Conservation (phyloP, 75 land plant genomes). For the Azolla pinnata region DNA sequence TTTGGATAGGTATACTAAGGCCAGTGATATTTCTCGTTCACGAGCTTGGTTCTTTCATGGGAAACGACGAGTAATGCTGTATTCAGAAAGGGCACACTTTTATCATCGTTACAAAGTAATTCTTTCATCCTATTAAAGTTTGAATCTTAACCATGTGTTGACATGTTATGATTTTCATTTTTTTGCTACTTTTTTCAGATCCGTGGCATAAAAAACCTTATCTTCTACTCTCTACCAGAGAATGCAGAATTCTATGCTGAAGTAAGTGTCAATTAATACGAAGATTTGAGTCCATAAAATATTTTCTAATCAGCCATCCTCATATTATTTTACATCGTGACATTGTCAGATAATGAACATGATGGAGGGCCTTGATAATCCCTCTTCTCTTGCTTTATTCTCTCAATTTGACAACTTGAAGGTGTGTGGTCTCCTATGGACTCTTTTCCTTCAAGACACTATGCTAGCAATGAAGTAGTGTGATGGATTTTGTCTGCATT, state of each 20-base stretch:
- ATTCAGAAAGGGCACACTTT: constrained; percentile 89
- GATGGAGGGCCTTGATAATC: constrained; percentile 53
- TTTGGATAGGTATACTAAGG: constrained; percentile 55
- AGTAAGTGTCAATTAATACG: constrained; percentile 27
- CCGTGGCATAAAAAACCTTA: constrained; percentile 67
- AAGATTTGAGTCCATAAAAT: not conserved
- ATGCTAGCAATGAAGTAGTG: not conserved
- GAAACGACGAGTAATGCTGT: constrained; percentile 66
- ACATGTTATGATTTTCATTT: too few relatives aligned
- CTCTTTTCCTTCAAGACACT: too few relatives aligned
- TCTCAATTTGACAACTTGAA: constrained; percentile 66
- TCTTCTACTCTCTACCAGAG: constrained; percentile 88
- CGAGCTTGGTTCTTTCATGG: constrained; percentile 79
- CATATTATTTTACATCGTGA: not conserved
- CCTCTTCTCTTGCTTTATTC: constrained; percentile 54
- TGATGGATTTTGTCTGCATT: not conserved
- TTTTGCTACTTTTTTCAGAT: constrained; percentile 40
- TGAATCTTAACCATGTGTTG: too few relatives aligned
- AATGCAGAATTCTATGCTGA: constrained; percentile 85
- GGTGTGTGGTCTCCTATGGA: constrained; percentile 25
- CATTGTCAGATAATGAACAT: constrained; percentile 65
- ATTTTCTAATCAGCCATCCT: not conserved
- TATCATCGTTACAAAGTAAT: constrained; percentile 79
- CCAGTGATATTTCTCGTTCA: constrained; percentile 79
- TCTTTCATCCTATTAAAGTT: too few relatives aligned